A percentile compares a stretch with the other conserved stretches of the same genome.
Evolutionary conservation across 345 rosid species (phyloP).

Genomic region (Pistacia vera): DNA sequence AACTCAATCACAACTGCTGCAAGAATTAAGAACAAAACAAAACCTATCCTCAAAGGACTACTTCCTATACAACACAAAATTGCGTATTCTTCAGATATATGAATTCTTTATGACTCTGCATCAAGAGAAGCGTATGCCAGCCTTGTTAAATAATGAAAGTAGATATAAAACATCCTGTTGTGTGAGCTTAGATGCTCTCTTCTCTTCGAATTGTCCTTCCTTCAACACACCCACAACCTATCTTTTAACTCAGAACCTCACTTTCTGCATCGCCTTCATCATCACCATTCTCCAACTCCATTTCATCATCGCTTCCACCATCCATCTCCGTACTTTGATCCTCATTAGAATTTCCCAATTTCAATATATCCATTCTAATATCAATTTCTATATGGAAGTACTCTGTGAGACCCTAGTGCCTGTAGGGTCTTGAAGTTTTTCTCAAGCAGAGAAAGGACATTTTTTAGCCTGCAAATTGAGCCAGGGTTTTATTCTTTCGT

Average conservation of each 20-base stretch:
- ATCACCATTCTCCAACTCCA: conserved; percentile 40
- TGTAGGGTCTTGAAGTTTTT: conserved; percentile 87
- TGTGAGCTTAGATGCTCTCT: conserved; percentile 81
- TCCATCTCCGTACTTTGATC: conserved; percentile 56
- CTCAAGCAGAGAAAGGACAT: conserved; percentile 63
- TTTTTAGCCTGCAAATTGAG: conserved; percentile 72
- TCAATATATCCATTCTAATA: conserved; percentile 27
- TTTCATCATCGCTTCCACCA: conserved; percentile 43
- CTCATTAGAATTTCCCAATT: conserved; percentile 34
- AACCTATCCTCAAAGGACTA: too few species aligned
- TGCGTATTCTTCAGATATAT: not conserved
- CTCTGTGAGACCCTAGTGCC: conserved; percentile 43
- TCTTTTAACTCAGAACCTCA: conserved; percentile 68
- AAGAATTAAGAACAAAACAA: too few species aligned
- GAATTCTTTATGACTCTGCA: not conserved
- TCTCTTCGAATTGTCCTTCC: conserved; percentile 70
- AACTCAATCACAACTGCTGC: too few species aligned
- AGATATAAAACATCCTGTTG: conserved; percentile 74
- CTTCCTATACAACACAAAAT: too few species aligned
- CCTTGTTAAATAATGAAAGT: conserved; percentile 84
- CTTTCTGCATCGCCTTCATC: conserved; percentile 41
- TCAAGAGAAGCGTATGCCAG: conserved; percentile 76
- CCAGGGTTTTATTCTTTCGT: conserved; percentile 86
- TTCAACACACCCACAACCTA: conserved; percentile 61
- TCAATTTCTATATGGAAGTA: conserved; percentile 15